Percentiles rank a stretch among this genome's conserved stretches.
Conservation (phyloP, 2,329 filamentous ascomycete species). For the Penicillium sp. region DNA sequence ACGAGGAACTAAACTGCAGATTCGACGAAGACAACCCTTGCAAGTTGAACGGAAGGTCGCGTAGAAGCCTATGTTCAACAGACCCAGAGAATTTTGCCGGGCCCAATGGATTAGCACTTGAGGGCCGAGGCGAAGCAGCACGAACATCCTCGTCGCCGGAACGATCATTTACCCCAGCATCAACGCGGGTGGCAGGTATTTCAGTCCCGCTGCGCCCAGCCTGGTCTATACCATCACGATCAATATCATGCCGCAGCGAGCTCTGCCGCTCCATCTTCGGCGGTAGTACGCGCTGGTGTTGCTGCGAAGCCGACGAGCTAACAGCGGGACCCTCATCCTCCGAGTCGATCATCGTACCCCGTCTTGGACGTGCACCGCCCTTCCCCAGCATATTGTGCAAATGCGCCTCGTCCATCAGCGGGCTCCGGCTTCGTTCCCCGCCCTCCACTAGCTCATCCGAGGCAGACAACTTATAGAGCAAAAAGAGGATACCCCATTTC, state of each 20-base stretch:
- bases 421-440: slow-evolving; percentile 35
- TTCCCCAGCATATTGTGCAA: slow-evolving; percentile 39
- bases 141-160: slow-evolving; percentile 18
- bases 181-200: slow-evolving; percentile 20
- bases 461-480: slow-evolving; percentile 80
- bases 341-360: slow-evolving; percentile 25
- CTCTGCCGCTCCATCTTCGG: slow-evolving; percentile 27
- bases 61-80: slow-evolving; percentile 64
- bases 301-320: slow-evolving; percentile 42
- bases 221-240: slow-evolving; percentile 23
- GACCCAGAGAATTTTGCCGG: slow-evolving; percentile 52
- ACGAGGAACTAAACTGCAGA: slow-evolving; percentile 68
- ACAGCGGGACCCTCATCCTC: slow-evolving; percentile 40
- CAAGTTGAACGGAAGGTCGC: slow-evolving; percentile 86
- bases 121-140: slow-evolving; percentile 19
- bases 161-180: slow-evolving; percentile 21
- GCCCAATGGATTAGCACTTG: slow-evolving; percentile 29
- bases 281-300: slow-evolving; percentile 16
- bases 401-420: slow-evolving; percentile 40
- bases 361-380: slow-evolving; percentile 22
- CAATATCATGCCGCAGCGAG: slow-evolving; percentile 24
- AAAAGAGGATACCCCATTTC: slow-evolving; percentile 95
- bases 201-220: slow-evolving; percentile 18
- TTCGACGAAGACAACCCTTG: slow-evolving; percentile 89
- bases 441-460: slow-evolving; percentile 38